Evolutionary conservation across 805 yeast genomes (phyloP).

Genomic region (Candida dajiaensis): DNA sequence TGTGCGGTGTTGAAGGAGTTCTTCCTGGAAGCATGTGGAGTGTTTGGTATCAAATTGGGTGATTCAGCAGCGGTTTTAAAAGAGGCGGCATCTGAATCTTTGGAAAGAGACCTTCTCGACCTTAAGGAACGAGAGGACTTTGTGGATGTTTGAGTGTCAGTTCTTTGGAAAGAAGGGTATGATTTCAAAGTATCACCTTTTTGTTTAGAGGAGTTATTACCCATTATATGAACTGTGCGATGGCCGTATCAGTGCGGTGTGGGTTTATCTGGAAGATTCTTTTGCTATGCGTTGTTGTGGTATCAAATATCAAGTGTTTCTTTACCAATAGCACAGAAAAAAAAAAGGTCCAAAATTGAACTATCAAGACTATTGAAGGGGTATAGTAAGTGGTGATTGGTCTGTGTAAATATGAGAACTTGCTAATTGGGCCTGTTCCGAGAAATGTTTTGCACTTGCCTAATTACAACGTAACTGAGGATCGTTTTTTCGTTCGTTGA

Average conservation of each 20-base stretch:
- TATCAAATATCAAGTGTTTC: background rate
- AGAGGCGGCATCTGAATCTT: constrained; percentile 27
- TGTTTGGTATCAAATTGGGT: constrained; percentile 20
- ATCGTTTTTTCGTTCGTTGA: background rate
- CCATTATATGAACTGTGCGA: constrained; percentile 14
- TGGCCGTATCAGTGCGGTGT: background rate
- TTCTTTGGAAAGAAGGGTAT: constrained; percentile 42
- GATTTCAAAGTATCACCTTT: constrained; percentile 22
- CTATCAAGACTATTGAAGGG: background rate
- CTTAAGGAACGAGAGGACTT: constrained; percentile 40
- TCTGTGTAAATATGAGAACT: background rate
- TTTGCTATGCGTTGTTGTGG: background rate
- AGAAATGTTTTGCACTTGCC: background rate
- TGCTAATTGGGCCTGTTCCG: background rate
- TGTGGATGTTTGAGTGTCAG: constrained; percentile 48
- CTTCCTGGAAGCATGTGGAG: constrained; percentile 22
- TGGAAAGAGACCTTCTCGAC: constrained; percentile 25
- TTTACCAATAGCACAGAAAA: background rate
- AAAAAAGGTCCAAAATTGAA: background rate
- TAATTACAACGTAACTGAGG: background rate
- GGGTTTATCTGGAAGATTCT: background rate
- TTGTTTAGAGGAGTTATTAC: constrained; percentile 25
- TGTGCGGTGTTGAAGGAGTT: constrained; percentile 17
- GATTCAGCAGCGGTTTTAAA: constrained; percentile 28
- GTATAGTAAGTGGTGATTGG: background rate